Base-by-base conservation (phyloP, 2,329 filamentous ascomycete genomes). In the Microdochium paspali region DNA sequence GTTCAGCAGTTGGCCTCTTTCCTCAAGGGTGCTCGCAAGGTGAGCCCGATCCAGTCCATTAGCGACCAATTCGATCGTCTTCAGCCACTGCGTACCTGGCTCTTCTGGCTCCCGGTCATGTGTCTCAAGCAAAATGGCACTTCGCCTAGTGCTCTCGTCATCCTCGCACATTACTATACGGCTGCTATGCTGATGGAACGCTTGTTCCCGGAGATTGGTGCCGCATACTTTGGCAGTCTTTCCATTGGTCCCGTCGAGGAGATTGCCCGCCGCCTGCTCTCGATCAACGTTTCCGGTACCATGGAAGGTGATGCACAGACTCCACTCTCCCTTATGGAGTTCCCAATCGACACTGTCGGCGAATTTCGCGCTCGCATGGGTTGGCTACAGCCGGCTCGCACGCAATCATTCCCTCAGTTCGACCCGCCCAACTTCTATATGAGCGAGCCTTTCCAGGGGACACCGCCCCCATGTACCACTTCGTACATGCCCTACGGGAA, bases 61-160 rank as follows among this genome's bases (percentile, higher is more conserved):
- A 84, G 88, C 53, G 83, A 94, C 61, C 88, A 95, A 60, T 97
- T 96, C 62, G 85, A 90, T 59, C 86, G 90, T 53, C 79, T 97
- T 10, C 90, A 94, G 53, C 84, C 88, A 10, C 77, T 98, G 50
- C 80, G 90, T 47, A 87, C 87, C 56, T 96, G 91, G 90, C 79
- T 97, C 15, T 95, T 97, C 68, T 97, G 91, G 90, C 80, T 95
- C 47, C 93, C 93, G 1, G 83, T 95, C 28, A 82, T 83, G 54
- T 85, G 90, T 57, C 76, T 96, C 24, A 85, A 91, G 61, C 81
- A 83, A 53, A 85, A 84, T 44, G 81, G 84, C 45, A 80, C 80
- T 30, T 89, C 91, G 54, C 78, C 87, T 23, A 87, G 80, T 50
- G 85, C 89, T 1, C 74, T 96, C 54, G 75, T 95, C 46, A 83